phyloP scores from a whole-genome alignment of 148 eudicot genomes.

The Rhododendron molle region DNA sequence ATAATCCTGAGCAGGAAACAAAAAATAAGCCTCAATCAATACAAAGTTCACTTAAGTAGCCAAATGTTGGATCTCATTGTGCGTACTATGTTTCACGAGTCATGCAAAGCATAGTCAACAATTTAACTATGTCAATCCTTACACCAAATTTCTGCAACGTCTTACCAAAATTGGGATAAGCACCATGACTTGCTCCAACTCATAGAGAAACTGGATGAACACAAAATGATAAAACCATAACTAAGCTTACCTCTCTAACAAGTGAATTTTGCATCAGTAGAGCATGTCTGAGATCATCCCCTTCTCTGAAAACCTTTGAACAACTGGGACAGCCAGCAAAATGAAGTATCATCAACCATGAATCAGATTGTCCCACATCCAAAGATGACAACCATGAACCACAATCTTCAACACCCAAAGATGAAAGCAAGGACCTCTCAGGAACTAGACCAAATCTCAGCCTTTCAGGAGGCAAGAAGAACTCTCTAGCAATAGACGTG shows the following conservation, averaged over 20 bases:
- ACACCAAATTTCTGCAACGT: neutral
- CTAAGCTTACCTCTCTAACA: conserved; percentile 49
- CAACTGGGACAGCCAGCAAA: conserved; percentile 70
- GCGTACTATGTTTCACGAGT: neutral
- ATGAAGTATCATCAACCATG: conserved; percentile 55
- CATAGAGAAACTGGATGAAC: neutral
- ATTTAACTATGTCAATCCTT: neutral
- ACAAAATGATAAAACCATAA: neutral
- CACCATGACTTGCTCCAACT: neutral
- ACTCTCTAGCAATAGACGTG: conserved; percentile 41
- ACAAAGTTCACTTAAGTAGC: neutral
- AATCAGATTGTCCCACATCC: conserved; percentile 48
- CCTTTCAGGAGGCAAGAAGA: conserved; percentile 76
- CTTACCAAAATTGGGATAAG: neutral
- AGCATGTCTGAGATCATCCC: conserved; percentile 41
- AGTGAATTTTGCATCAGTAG: conserved; percentile 42
- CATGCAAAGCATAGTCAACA: conserved; percentile 3
- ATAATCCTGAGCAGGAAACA: neutral
- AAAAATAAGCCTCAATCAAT: neutral
- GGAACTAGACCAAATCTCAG: conserved; percentile 59
- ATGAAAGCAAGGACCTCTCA: conserved; percentile 56
- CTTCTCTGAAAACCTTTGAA: conserved; percentile 49
- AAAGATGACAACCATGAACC: conserved; percentile 57
- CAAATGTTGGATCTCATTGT: neutral
- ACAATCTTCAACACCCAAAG: conserved; percentile 48